Conservation (phyloP, 768 basidiomycete species). For the Podaxis sp. region DNA sequence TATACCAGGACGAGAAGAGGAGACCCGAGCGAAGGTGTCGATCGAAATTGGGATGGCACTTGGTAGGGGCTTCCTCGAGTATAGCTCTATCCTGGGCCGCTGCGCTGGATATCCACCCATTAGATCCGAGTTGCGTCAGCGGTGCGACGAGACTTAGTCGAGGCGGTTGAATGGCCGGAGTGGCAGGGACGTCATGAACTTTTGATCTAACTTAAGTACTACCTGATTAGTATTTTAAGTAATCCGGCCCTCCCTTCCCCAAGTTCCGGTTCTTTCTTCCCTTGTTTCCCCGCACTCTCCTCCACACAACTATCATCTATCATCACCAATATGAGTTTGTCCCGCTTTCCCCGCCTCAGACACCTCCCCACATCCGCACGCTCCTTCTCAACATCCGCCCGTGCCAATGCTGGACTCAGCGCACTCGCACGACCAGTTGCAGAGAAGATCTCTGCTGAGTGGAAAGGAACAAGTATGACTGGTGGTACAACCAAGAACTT, state of each 20-base stretch:
- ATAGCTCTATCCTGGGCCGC: conserved; percentile 93
- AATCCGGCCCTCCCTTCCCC: neutral
- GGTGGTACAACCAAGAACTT: conserved; percentile 92
- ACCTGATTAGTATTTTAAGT: neutral
- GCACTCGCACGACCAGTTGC: conserved; percentile 60
- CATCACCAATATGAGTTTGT: conserved; percentile 30
- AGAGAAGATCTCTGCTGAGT: conserved; percentile 67
- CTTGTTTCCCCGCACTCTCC: neutral
- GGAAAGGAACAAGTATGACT: conserved; percentile 84
- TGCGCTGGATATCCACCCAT: conserved; percentile 84
- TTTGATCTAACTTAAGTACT: no score
- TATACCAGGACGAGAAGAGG: no score
- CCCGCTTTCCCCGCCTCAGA: conserved; percentile 31
- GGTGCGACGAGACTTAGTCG: no score
- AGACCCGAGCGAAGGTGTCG: conserved; percentile 13
- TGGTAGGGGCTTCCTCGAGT: conserved; percentile 72
- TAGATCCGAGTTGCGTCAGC: neutral
- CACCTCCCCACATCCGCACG: conserved; percentile 26
- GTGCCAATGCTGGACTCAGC: conserved; percentile 46
- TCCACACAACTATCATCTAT: neutral
- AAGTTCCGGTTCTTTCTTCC: conserved; percentile 6
- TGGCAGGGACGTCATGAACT: no score
- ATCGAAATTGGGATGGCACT: conserved; percentile 13
- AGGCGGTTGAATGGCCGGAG: neutral
- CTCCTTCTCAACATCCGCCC: conserved; percentile 45